Conservation (phyloP, 2,329 filamentous ascomycete genomes). For the Zalaria obscura region DNA sequence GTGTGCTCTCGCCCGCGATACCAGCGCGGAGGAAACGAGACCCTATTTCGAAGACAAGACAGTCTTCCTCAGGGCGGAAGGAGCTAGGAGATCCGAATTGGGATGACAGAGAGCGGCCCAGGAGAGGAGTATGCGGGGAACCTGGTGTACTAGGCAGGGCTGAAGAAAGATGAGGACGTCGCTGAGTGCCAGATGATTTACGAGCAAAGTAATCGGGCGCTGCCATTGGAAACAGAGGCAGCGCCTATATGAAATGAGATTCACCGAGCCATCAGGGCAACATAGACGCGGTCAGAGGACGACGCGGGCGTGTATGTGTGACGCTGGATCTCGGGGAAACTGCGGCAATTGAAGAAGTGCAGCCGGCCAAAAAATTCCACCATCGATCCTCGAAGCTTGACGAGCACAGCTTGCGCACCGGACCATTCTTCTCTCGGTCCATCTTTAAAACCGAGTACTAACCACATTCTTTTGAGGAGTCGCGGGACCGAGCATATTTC, state of each 20-base stretch:
- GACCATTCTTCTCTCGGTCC: too few species aligned
- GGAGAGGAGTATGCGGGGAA: constrained; percentile 43
- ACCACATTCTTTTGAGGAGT: neutral
- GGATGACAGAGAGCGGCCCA: constrained; percentile 44
- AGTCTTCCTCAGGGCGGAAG: constrained; percentile 56
- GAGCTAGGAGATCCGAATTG: constrained; percentile 44
- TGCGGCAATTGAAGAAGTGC: too few species aligned
- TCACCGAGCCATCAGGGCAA: too few species aligned
- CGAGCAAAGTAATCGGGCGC: constrained; percentile 4
- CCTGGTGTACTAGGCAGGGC: constrained; percentile 37
- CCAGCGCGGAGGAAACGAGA: constrained; percentile 66
- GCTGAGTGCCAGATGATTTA: constrained; percentile 2
- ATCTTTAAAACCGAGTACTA: too few species aligned
- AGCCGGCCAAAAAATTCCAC: too few species aligned
- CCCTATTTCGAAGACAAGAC: constrained; percentile 70
- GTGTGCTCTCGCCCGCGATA: constrained; percentile 69
- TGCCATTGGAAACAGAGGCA: constrained; percentile 1
- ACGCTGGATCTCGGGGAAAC: too few species aligned
- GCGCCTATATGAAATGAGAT: neutral
- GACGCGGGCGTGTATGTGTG: too few species aligned
- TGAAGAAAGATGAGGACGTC: neutral
- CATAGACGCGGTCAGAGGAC: too few species aligned
- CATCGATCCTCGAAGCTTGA: too few species aligned
- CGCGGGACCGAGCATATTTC: constrained; percentile 1
- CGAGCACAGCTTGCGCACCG: too few species aligned